Percentiles rank a stretch among this genome's conserved stretches.
These are phyloP conservation scores for Telfairia occidentalis DNA, from an alignment of 331 rosid genomes.

Conservation along the genomic window DNA sequence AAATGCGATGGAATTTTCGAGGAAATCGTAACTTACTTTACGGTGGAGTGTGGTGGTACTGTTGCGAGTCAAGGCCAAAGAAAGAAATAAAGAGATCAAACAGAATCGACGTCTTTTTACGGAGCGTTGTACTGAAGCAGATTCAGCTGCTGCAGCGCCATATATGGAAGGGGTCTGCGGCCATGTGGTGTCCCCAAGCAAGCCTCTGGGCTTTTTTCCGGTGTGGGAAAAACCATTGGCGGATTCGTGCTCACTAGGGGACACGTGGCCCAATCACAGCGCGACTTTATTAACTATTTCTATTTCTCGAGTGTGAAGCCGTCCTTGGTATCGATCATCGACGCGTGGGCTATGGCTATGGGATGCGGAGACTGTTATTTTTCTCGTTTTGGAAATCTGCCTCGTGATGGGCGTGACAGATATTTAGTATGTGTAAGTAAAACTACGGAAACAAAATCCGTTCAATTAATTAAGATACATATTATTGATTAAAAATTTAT, in stretches of 20 bases:
- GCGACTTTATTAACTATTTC: neutral
- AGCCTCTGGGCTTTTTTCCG: slow-evolving; percentile 8
- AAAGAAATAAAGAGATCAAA: slow-evolving; percentile 1
- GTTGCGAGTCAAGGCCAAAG: slow-evolving; percentile 37
- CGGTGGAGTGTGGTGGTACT: slow-evolving; percentile 12
- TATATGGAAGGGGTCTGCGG: slow-evolving; percentile 6
- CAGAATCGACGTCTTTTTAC: slow-evolving; percentile 11
- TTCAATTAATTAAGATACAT: no score
- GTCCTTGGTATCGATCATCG: slow-evolving; percentile 23
- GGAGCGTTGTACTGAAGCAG: slow-evolving; percentile 15
- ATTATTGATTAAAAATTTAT: no score
- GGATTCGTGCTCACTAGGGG: slow-evolving; percentile 9
- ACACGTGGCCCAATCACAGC: slow-evolving; percentile 50
- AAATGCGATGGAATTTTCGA: neutral
- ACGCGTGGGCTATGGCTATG: slow-evolving; percentile 47
- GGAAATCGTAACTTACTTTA: slow-evolving; percentile 25
- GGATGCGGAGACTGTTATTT: slow-evolving; percentile 7
- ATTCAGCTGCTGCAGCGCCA: slow-evolving; percentile 38
- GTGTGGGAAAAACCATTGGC: slow-evolving; percentile 19
- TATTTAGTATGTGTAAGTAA: neutral
- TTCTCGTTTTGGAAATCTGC: slow-evolving; percentile 2
- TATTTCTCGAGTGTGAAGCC: slow-evolving; percentile 13
- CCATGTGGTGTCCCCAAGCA: slow-evolving; percentile 15
- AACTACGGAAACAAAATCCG: no score
- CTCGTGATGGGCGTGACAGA: no score